Evolutionary conservation across 148 eudicot genomes (phyloP).

Genomic region (Camellia sinensis): DNA sequence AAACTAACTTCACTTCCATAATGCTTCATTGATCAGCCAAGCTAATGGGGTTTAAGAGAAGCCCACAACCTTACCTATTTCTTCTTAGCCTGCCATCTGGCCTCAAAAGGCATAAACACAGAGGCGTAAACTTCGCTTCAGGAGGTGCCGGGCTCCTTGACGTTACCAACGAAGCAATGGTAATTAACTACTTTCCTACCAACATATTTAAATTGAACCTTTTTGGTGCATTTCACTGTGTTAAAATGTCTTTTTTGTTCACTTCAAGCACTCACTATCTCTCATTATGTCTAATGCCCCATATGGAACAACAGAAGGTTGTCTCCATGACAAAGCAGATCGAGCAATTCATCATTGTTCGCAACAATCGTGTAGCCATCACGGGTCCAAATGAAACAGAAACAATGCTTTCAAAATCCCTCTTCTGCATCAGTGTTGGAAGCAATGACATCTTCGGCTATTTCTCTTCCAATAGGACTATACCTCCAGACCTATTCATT

Average conservation of each 20-base stretch:
- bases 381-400: conserved; percentile 20
- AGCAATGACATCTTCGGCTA: conserved; percentile 46
- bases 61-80: conserved; percentile 34
- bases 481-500: conserved; percentile 20
- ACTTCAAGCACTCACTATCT: conserved; percentile 8
- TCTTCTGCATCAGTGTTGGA: conserved; percentile 40
- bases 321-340: conserved; percentile 41
- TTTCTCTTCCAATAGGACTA: conserved; percentile 22
- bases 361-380: conserved; percentile 10
- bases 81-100: conserved; percentile 15
- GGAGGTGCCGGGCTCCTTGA: conserved; percentile 45
- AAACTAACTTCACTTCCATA: background rate
- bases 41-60: conserved; percentile 34
- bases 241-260: background rate
- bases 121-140: conserved; percentile 45
- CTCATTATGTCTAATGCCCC: background rate
- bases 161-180: conserved; percentile 23
- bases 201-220: background rate
- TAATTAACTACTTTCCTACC: background rate
- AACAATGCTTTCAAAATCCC: conserved; percentile 22
- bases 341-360: conserved; percentile 24
- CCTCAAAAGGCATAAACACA: background rate
- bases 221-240: background rate
- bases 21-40: conserved; percentile 21
- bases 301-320: conserved; percentile 21